These are phyloP conservation scores for Phytophthora hibernalis DNA, from an alignment of 352 stramenopile genomes.

Conservation along the genomic window DNA sequence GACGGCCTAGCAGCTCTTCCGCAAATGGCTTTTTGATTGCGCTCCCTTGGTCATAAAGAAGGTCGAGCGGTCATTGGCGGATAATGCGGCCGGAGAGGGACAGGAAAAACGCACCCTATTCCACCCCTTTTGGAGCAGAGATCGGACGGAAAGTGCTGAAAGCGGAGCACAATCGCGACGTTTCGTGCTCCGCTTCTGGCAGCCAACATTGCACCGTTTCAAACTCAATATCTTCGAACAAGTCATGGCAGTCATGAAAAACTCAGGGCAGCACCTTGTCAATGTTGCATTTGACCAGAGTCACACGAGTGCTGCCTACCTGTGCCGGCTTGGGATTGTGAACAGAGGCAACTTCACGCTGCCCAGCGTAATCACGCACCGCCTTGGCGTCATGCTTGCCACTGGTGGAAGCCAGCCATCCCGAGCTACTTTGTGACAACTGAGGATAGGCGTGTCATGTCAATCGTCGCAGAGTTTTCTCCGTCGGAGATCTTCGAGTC, in stretches of 20 bases:
- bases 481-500: neutral
- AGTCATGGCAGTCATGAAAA: too few species aligned
- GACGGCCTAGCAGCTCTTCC: slow-evolving; percentile 7
- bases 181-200: neutral
- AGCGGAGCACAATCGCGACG: neutral
- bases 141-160: neutral
- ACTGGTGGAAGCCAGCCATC: neutral
- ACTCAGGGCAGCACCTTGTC: too few species aligned
- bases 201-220: neutral
- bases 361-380: neutral
- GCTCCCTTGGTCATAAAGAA: slow-evolving; percentile 24
- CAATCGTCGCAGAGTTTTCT: neutral
- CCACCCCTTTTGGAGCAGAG: slow-evolving; percentile 12
- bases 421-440: neutral
- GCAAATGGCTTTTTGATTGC: slow-evolving; percentile 29
- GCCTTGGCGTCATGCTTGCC: neutral
- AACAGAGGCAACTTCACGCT: neutral
- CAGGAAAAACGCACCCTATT: slow-evolving; percentile 22
- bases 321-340: neutral
- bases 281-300: neutral
- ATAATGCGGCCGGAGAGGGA: neutral
- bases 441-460: neutral
- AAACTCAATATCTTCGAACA: neutral
- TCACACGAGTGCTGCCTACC: neutral
- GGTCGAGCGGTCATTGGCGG: too few species aligned